Conservation (phyloP, 768 basidiomycete species). For the Mycena pura region DNA sequence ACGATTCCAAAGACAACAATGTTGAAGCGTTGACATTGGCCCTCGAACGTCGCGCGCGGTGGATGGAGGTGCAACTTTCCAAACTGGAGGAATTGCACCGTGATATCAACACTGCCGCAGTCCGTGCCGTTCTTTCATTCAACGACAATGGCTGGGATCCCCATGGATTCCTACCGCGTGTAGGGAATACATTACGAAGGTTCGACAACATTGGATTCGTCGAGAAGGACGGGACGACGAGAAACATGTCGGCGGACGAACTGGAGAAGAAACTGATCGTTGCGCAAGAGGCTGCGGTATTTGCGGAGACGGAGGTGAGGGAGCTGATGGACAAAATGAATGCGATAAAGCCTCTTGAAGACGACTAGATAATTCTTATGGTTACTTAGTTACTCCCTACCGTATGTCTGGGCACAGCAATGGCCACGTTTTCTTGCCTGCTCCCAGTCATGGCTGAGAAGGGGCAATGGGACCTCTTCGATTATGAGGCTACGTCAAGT, state of each 20-base stretch:
- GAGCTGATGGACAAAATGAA: conserved; percentile 78
- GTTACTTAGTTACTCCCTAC: too few species aligned
- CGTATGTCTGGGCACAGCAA: too few species aligned
- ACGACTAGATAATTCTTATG: conserved; percentile 24
- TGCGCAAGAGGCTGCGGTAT: conserved; percentile 73
- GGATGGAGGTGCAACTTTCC: conserved; percentile 92
- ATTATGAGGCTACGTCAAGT: too few species aligned
- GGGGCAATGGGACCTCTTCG: too few species aligned
- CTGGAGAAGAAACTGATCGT: conserved; percentile 75
- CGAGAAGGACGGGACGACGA: conserved; percentile 51
- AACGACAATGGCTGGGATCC: conserved; percentile 89
- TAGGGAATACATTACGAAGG: conserved; percentile 68
- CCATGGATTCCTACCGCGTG: conserved; percentile 69
- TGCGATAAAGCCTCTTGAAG: conserved; percentile 53
- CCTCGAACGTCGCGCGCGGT: conserved; percentile 86
- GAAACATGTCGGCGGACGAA: conserved; percentile 71
- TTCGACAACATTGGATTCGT: conserved; percentile 72
- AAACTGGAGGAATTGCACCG: conserved; percentile 89
- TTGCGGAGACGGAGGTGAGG: conserved; percentile 76
- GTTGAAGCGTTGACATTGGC: conserved; percentile 84
- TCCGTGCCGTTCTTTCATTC: conserved; percentile 80
- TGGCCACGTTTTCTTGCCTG: too few species aligned
- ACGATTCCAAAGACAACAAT: conserved; percentile 83
- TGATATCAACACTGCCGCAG: conserved; percentile 89
- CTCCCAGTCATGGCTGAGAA: too few species aligned